A percentile compares a stretch with the other conserved stretches of the same genome.
phyloP scores from a whole-genome alignment of 768 basidiomycete species.

The Podaxis mareebaensis region DNA sequence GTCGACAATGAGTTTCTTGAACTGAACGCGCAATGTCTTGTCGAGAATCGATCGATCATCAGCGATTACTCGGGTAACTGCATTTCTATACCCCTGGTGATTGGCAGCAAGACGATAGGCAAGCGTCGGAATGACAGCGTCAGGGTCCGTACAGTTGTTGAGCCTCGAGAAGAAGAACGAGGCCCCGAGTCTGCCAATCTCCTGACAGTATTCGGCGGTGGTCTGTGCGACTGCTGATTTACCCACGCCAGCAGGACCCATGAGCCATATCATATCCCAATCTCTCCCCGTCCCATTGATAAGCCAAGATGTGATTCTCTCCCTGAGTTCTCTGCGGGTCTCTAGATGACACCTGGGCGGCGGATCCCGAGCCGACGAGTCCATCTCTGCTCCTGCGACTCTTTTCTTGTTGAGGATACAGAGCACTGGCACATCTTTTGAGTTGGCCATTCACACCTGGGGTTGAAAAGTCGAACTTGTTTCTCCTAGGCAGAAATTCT shows the following conservation, averaged over 20 bases:
- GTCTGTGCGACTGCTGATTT: slow-evolving; percentile 7
- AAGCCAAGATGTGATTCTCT: background rate
- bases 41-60: background rate
- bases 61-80: background rate
- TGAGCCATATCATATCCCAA: slow-evolving; percentile 7
- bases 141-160: background rate
- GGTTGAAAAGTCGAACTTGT: too few relatives aligned
- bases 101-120: background rate
- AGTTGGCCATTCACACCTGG: background rate
- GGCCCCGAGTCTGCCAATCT: background rate
- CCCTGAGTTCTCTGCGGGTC: background rate
- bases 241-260: slow-evolving; percentile 7
- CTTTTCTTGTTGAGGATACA: background rate
- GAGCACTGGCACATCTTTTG: background rate
- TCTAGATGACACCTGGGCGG: background rate
- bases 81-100: background rate
- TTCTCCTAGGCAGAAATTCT: too few relatives aligned
- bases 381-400: background rate
- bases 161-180: slow-evolving; percentile 7
- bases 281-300: background rate
- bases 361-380: background rate
- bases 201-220: background rate
- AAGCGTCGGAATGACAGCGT: background rate
- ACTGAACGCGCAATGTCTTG: background rate
- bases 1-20: background rate